Evolutionary conservation across 192 early-diverging fungal genomes (phyloP), one percentile per base, ranked within the genome.

Genomic region (Glomus cerebriforme): DNA sequence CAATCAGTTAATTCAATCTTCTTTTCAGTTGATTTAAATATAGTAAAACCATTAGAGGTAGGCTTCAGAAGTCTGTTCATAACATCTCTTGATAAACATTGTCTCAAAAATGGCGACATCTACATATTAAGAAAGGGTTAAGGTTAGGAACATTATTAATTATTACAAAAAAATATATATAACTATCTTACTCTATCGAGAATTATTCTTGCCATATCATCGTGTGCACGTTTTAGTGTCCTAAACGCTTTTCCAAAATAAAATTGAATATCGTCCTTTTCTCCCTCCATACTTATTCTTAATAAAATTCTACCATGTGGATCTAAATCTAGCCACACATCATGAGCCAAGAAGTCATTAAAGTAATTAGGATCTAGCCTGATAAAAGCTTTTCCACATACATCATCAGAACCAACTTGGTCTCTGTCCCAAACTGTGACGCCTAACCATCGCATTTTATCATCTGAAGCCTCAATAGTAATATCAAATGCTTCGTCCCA

Each of bases 401-500:
- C 82, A n/a, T 90, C 83, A 75, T 90, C 84, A 9, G 85, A 82
- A n/a, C 85, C 84, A 32, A 87, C 65, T 68, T 84, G 80, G 74
- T 92, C 91, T 49, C 85, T 86, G 59, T 91, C 90, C 75, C 78
- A 87, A 8, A 92, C 85, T 29, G 84, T 69, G 0, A 81, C 83
- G 0, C 81, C 29, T 13, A 88, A 74, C 54, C 54, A 43, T 19
- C 80, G 71, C 63, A 86, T 72, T 19, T 74, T 29, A 39, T 90
- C 86, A 39, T 90, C 86, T 0, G 81, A 80, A 1, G 84, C 84
- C 45, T 86, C 78, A 29, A 94, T 73, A 13, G 87, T 86, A 49
- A 91, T 82, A 69, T 95, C 91, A 81, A 93, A 93, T 31, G 88
- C 85, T 81, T 95, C 88, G 73, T 95, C 92, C 94, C 94, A 95